Evolutionary conservation across 768 basidiomycete species (phyloP), one percentile per base, ranked within the genome.

Genomic region (Suillus weaverae): DNA sequence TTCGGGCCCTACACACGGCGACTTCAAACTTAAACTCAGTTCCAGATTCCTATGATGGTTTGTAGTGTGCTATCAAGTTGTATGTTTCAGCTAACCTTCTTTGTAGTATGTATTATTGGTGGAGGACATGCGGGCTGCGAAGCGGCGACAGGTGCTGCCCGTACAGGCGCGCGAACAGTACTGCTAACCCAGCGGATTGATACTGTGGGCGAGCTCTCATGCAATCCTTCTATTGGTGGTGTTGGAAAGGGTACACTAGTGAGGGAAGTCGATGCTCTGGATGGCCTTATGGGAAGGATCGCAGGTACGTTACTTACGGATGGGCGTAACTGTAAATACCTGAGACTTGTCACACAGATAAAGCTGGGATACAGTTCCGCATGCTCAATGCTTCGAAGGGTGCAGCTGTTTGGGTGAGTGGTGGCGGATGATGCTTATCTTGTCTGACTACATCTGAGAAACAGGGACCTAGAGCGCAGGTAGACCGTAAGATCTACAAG

Each of bases 41-140:
- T 35, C 64, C 2, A 56, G 63, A 64, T 35, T 50, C 50, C 0
- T 77, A 75, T 13, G 74, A 77, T 59, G 74, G 74, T 75, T 62
- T 55, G 67, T 48, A 55, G 35, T 13, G n/a, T 10, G 20, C 57
- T 10, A 22, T 33, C 54, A 46, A n/a, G 64, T 35, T 66, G 9
- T n/a, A 63, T 5, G 64, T 5, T 43, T 35, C 62, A 79, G 81
- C 73, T 85, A 9, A 83, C 81, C 67, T 78, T 78, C 57, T 82
- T 74, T 20, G 67, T 26, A 86, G 92, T 95, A 0, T 93, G 93
- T 70, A 83, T 97, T 36, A 92, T 97, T 69, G 95, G 95, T 33
- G 95, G 91, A 4, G 95, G 95, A 4, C 95, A 97, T 80, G 95
- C 95, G 36, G 95, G 95, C 1, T 94, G 92, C 70, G 95, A 97